Conservation (phyloP, 1,284 basidiomycete species). For the Melampsora americana region DNA sequence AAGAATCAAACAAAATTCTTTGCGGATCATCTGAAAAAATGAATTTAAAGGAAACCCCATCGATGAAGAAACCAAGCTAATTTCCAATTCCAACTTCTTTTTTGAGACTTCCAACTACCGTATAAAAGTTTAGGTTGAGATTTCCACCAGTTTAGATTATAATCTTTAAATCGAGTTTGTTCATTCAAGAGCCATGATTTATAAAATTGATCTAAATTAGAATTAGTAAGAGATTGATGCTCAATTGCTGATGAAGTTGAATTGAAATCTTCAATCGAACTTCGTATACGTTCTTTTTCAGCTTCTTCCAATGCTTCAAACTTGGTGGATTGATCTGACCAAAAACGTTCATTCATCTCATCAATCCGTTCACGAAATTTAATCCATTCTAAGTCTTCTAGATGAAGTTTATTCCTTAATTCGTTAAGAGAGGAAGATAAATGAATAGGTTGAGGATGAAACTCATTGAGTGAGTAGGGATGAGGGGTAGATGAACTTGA, state of each 20-base stretch:
- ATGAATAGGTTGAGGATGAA: slow-evolving; percentile 43
- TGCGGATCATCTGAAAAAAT: too few relatives aligned
- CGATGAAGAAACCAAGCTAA: slow-evolving; percentile 6
- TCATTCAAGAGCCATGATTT: slow-evolving; percentile 12
- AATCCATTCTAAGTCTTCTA: slow-evolving; percentile 50
- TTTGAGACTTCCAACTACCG: slow-evolving; percentile 15
- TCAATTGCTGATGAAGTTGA: not conserved
- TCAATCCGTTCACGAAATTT: slow-evolving; percentile 48
- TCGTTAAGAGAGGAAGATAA: slow-evolving; percentile 12
- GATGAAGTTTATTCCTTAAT: slow-evolving; percentile 35
- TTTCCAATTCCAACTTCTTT: slow-evolving; percentile 28
- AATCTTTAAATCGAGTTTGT: not conserved
- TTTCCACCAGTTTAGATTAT: slow-evolving; percentile 25
- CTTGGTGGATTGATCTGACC: slow-evolving; percentile 47
- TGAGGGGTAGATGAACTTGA: slow-evolving; percentile 27
- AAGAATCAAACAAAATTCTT: too few relatives aligned
- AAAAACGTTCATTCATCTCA: slow-evolving; percentile 50
- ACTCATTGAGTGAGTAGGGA: slow-evolving; percentile 51
- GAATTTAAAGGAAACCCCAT: too few relatives aligned
- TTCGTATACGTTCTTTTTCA: slow-evolving; percentile 13
- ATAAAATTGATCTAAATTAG: slow-evolving; percentile 15
- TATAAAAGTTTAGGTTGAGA: slow-evolving; percentile 9
- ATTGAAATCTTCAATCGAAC: not conserved
- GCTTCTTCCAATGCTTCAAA: slow-evolving; percentile 46
- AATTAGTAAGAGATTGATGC: not conserved